Base-by-base conservation (phyloP, 805 yeast species). In the Candida koratica region DNA sequence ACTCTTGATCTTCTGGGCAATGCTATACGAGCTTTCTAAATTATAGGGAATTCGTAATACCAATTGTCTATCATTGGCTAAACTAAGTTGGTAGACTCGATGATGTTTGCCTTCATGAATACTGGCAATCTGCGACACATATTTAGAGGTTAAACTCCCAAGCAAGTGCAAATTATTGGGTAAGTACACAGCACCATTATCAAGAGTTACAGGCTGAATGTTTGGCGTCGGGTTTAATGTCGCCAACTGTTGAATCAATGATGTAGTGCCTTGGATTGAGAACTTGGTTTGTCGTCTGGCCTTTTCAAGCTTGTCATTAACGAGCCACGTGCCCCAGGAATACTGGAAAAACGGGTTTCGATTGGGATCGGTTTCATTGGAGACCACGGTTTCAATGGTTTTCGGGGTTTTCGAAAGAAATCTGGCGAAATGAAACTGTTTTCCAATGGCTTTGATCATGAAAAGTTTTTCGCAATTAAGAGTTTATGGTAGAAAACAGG, bases 81-180 rank as follows among this genome's bases (percentile, higher is more conserved):
- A 66, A 14, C 76, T 75, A 25, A 88, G 64, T 55, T 82, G 79
- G 62, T 89, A 90, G 41, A 90, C 68, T 55, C 96, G 75, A 64
- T 90, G 90, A 56, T 87, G 96, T 61, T 86, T 87, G 37, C 97
- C 98, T 59, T 90, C 97, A 53, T 86, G 95, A 42, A 87, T 73
- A 37, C 94, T 82, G 41, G 85, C 76, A 55, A 90, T 77, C 32
- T 89, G 79, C 50, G 78, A 80, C 47, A 87, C 69, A 34, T 67
- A 31, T 16, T 17, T 27, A 17, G 13, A 26, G 3, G 68, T 66
- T 26, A 60, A 62, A 16, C 55, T 45, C 7, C 84, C 82, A 26
- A 79, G 44, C 17, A 67, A 48, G 8, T 60, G 51, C 32, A 71
- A 53, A 55, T 80, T 80, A 41, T 78, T 71, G 20, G 71, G 67